Evolutionary conservation across 2,329 filamentous ascomycete genomes (phyloP), one percentile per base, ranked within the genome.

Genomic region (Xylaria sp.): DNA sequence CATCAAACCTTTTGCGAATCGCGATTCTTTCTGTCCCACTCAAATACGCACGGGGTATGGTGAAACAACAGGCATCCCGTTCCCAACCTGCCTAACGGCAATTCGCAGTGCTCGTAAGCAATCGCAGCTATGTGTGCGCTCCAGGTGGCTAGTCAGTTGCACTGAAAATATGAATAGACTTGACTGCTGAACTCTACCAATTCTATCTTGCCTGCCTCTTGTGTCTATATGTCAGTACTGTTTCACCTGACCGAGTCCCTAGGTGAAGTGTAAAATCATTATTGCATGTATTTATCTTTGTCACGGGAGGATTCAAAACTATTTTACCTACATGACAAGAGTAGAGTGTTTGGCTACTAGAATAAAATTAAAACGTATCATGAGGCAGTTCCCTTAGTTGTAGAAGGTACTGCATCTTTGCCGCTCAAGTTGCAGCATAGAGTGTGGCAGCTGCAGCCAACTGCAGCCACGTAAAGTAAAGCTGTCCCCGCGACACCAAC

Each of bases 381-480:
- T n/a, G n/a, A n/a, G n/a, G n/a, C n/a, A n/a, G n/a, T n/a, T n/a
- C n/a, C n/a, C n/a, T n/a, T n/a, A n/a, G n/a, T n/a, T n/a, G n/a
- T n/a, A n/a, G n/a, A n/a, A n/a, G n/a, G n/a, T n/a, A n/a, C n/a
- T n/a, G n/a, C n/a, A n/a, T n/a, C n/a, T n/a, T n/a, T n/a, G n/a
- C n/a, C n/a, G n/a, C n/a, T n/a, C n/a, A n/a, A n/a, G n/a, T n/a
- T n/a, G n/a, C n/a, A n/a, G n/a, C n/a, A 49, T 37, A 35, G 15
- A 54, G 15, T 15, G 17, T 37, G 62, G 33, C 68, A 69, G 64
- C 65, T 68, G 67, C 41, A 29, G 31, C 61, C 68, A 69, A 56
- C 65, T 70, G 67, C 11, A 35, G 25, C 44, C 43, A 56, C 53
- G 17, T 25, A 48, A 62, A 53, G 43, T 33, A 23, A 41, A 40